These are phyloP conservation scores for Stenocarpella maydis DNA, from an alignment of 2,329 filamentous ascomycete genomes.

Conservation along the genomic window DNA sequence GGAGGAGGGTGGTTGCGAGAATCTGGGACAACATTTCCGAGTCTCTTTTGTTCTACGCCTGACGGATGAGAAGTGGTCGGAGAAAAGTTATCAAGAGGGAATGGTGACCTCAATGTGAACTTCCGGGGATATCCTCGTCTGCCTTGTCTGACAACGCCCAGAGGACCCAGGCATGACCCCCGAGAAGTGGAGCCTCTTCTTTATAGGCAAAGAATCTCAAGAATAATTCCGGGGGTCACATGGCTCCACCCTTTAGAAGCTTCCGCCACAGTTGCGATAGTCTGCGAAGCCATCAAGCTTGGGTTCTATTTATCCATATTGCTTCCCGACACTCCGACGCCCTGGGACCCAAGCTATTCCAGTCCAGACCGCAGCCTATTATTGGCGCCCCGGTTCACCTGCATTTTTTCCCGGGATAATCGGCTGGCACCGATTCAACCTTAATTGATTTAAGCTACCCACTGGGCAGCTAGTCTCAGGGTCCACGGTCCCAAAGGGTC, in stretches of 20 bases:
- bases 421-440: conserved; percentile 20
- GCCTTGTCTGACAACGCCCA: conserved; percentile 15
- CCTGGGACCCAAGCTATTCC: conserved; percentile 24
- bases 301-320: conserved; percentile 34
- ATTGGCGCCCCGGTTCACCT: conserved; percentile 1
- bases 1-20: conserved; percentile 37
- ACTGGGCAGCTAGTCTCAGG: conserved; percentile 17
- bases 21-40: conserved; percentile 25
- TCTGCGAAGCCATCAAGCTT: conserved; percentile 16
- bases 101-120: background rate
- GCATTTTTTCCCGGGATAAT: background rate
- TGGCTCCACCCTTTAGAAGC: conserved; percentile 1
- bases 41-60: background rate
- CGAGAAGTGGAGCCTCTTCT: background rate
- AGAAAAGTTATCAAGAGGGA: too few relatives aligned
- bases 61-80: background rate
- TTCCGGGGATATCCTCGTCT: conserved; percentile 5
- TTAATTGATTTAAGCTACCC: conserved; percentile 30
- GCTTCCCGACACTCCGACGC: conserved; percentile 19
- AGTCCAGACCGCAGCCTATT: conserved; percentile 27
- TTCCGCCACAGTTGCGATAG: conserved; percentile 8
- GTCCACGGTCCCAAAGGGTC: conserved; percentile 1
- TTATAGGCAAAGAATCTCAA: background rate
- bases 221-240: background rate
- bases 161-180: background rate